phyloP scores from a whole-genome alignment of 75 land plant species.

The Cryptomeria japonica region DNA sequence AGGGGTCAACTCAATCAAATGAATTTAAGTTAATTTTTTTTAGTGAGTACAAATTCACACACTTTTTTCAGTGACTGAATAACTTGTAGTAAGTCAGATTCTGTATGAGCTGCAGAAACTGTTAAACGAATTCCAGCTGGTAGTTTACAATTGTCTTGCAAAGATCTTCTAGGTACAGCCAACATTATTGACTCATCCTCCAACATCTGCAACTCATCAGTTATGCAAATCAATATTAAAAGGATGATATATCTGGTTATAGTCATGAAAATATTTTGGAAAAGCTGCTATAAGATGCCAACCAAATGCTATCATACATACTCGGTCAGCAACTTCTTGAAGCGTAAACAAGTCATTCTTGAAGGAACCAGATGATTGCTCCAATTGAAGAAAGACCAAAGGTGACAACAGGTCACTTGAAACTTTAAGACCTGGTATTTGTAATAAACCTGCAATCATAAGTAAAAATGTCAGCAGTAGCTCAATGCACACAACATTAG shows the following conservation, averaged over 20 bases:
- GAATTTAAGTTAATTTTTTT: neutral
- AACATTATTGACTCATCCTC: conserved; percentile 64
- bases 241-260: neutral
- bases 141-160: conserved; percentile 64
- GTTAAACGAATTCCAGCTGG: conserved; percentile 59
- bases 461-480: neutral
- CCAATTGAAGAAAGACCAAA: conserved; percentile 62
- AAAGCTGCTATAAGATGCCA: neutral
- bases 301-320: conserved; percentile 26
- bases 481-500: neutral
- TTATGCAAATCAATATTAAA: neutral
- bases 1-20: neutral
- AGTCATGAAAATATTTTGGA: neutral
- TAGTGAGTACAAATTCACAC: conserved; percentile 29
- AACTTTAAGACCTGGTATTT: conserved; percentile 56
- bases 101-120: conserved; percentile 74
- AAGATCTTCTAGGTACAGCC: conserved; percentile 54
- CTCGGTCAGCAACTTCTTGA: conserved; percentile 62
- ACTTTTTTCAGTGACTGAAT: conserved; percentile 45
- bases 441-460: conserved; percentile 59
- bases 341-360: conserved; percentile 54
- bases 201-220: conserved; percentile 53
- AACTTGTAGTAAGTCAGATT: conserved; percentile 54
- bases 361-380: conserved; percentile 56
- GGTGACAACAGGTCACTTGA: conserved; percentile 74